These are phyloP conservation scores for Antitrichia curtipendula DNA, from an alignment of 225 moss, liverwort and hornwort species.

Conservation along the genomic window DNA sequence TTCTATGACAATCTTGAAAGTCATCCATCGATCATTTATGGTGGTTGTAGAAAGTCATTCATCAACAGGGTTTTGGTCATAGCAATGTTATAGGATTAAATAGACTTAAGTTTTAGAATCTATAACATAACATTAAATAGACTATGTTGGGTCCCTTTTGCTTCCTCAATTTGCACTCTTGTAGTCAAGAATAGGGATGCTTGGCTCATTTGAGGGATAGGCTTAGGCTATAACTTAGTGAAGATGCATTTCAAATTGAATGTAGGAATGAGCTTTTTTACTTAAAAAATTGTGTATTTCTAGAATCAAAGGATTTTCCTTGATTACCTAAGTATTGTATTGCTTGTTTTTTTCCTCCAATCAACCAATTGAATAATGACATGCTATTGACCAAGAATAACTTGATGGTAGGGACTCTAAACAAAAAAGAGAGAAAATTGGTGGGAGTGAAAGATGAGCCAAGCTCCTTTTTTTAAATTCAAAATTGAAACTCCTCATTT, in stretches of 20 bases:
- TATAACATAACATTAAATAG: neutral
- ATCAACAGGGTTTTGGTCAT: too few relatives aligned
- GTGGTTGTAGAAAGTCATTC: too few relatives aligned
- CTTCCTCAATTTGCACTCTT: neutral
- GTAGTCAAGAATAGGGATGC: too few relatives aligned
- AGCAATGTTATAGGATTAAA: neutral
- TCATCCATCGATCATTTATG: too few relatives aligned
- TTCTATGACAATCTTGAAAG: too few relatives aligned
- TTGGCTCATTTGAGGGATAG: too few relatives aligned
- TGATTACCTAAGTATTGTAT: too few relatives aligned
- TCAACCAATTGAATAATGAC: neutral
- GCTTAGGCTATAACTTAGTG: neutral
- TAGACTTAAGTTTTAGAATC: neutral
- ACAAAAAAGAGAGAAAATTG: neutral
- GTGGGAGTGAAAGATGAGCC: neutral
- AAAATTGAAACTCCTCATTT: neutral
- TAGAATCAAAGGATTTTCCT: neutral
- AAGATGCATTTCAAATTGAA: neutral
- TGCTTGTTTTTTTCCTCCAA: too few relatives aligned
- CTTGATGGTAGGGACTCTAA: neutral
- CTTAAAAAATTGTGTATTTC: neutral
- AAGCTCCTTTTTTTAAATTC: neutral
- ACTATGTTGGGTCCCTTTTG: neutral
- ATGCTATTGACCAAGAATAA: neutral
- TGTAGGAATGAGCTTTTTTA: neutral